Percentiles rank a stretch among this genome's conserved stretches.
phyloP scores from a whole-genome alignment of 805 yeast species.

The Hanseniaspora clermontiae region DNA sequence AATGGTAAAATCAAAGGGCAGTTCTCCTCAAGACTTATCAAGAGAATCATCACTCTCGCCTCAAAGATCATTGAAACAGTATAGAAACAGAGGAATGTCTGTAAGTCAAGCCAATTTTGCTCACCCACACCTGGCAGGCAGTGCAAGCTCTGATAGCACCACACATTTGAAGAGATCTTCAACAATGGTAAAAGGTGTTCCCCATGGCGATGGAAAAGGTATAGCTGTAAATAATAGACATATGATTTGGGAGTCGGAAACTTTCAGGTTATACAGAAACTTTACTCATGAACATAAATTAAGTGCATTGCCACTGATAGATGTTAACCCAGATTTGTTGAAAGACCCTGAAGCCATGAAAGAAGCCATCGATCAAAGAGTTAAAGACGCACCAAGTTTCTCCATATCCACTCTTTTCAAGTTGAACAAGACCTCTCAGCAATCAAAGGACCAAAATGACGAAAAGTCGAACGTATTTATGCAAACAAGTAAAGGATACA shows the following conservation, averaged over 20 bases:
- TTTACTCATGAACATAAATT: slow-evolving; percentile 23
- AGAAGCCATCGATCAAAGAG: not conserved
- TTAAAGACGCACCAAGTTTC: slow-evolving; percentile 1
- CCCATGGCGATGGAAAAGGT: slow-evolving; percentile 9
- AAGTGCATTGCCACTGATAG: slow-evolving; percentile 18
- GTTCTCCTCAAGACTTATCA: slow-evolving; percentile 1
- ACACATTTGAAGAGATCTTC: slow-evolving; percentile 9
- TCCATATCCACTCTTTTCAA: slow-evolving; percentile 13
- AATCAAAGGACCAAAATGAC: not conserved
- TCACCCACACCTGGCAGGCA: slow-evolving; percentile 15
- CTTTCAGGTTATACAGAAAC: slow-evolving; percentile 21
- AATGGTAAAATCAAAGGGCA: not conserved
- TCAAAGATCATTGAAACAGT: slow-evolving; percentile 10
- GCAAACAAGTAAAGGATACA: slow-evolving; percentile 7
- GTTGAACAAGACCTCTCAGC: slow-evolving; percentile 3
- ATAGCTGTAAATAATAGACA: slow-evolving; percentile 9
- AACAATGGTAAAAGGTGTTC: not conserved
- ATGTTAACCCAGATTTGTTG: slow-evolving; percentile 2
- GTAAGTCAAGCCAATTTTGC: slow-evolving; percentile 12
- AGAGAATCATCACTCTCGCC: slow-evolving; percentile 10
- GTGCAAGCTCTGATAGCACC: slow-evolving; percentile 12
- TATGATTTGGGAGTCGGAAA: slow-evolving; percentile 18
- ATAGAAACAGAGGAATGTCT: slow-evolving; percentile 21
- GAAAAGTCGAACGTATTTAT: not conserved
- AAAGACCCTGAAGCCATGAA: slow-evolving; percentile 6